Base-by-base conservation (phyloP, 1,139 yeast species). In the Protomyces inundatus region DNA sequence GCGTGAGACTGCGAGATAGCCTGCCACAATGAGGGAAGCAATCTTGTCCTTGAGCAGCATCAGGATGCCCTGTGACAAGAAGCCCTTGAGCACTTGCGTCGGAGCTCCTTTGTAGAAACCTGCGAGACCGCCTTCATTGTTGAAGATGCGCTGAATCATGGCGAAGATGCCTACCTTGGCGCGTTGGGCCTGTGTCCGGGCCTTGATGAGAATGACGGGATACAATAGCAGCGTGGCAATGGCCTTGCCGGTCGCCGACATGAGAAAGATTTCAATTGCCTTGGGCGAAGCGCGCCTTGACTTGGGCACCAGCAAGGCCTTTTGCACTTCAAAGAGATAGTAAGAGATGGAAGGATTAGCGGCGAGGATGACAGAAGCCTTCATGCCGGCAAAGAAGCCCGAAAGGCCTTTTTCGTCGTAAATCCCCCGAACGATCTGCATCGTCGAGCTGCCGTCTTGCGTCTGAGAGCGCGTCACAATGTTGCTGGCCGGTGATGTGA, bases 381-480 rank as follows among this genome's bases (percentile, higher is more conserved):
- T 85, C 68, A 89, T 80, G 0, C 96, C 96, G 69, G 85, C 81
- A 96, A 96, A 89, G 68, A 88, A 82, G 0, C 95, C 95, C 16
- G 81, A 75, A 55, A 85, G 68, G 4, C 95, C 91, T 70, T 87
- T 88, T 57, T 86, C 85, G 16, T 77, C 77, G 65, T 83, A 75
- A 52, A 88, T 81, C 66, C 84, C 84, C 66, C 79, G 76, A 37
- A 85, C 81, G 61, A 86, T 79, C 63, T 77, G 76, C 39, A 76
- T 65, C n/a, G 66, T 65, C 33, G 65, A 35, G 30, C 54, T 54
- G 67, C 84, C 78, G 2, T 53, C 54, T 16, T 53, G 58, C 6
- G 90, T 86, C 76, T 89, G 96, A 73, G 89, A 95, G 71, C 87
- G 86, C n/a, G 96, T 88, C 23, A 95, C 86, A 58, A 90, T 82